Base-by-base conservation (phyloP, 2,329 filamentous ascomycete genomes). In the Fragosphaeria purpurea region DNA sequence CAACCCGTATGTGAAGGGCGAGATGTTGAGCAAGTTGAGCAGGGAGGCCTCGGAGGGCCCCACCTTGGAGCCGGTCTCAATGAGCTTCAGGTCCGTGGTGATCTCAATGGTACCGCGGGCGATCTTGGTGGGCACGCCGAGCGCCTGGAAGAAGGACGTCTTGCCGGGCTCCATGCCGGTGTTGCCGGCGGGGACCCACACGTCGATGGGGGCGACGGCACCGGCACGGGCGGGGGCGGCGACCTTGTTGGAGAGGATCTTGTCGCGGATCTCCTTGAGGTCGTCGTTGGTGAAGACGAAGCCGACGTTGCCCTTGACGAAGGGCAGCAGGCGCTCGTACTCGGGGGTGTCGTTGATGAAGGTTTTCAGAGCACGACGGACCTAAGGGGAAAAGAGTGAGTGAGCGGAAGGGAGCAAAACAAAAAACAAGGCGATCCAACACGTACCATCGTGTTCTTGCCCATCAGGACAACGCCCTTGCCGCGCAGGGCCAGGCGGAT, bases 81-180 rank as follows among this genome's bases (percentile, higher is more conserved):
- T 86, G 72, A 98, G 87, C 87, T 96, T 97, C 65, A 98, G 80
- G 70, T 98, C 93, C 65, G 84, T 79, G 59, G 90, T 96, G 70
- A 98, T 98, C 88, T 98, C 93, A 77, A 98, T 98, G 77, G 93
- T 98, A 94, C 93, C 94, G 95, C 93, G 93, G 71, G 93, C 93
- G 77, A 98, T 98, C 89, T 98, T 98, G 83, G 93, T 98, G 70
- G 93, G 93, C 71, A 98, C 89, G 88, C 91, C 91, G 75, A 98
- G 93, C 67, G 93, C 93, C 85, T 98, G 93, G 90, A 98, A 98
- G 89, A 98, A 98, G 70, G 93, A 97, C 68, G 93, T 98, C 87
- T 98, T 98, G 75, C 94, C 94, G 70, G 93, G 94, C 76, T 98
- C 93, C 93, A 98, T 98, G 78, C 93, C 93, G 67, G 93, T 98